Evolutionary conservation across 164 flowering plant species (phyloP), one percentile per base, ranked within the genome.

Genomic region (Houttuynia cordata): DNA sequence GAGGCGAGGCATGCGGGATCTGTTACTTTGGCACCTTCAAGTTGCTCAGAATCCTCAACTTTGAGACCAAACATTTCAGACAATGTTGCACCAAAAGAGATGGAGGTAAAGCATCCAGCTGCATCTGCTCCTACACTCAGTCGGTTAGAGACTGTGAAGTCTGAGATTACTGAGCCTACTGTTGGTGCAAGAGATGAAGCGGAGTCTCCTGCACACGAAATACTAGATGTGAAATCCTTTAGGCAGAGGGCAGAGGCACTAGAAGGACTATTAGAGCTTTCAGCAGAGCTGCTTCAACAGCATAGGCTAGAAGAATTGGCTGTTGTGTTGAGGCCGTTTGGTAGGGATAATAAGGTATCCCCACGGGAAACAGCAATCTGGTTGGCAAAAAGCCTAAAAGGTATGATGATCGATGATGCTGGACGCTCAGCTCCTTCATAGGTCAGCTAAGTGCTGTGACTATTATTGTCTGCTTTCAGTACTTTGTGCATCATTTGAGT

Each of bases 291-390:
- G 67, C 79, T 94, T 61, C 82, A 94, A 76, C 88, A 85, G 19
- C 80, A 79, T 53, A 73, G 96, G 71, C 59, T 94, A 65, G 97
- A 88, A 72, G 99, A 88, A 70, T 88, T 94, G 50, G 68, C 86
- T 0, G 82, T 90, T 62, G 95, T 94, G 30, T 74, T 94, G 74
- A 88, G 80, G 73, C 99, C 99, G 24, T 94, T 94, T 21, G 99
- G 99, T 51, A 91, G 79, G 77, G 90, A 82, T 67, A 41, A 41
- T 41, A 91, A 91, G 65, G 96, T 91, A 30, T 90, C 97, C 57
- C 95, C 97, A 58, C 83, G 99, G 70, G 99, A 93, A 75, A 93
- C 99, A 1, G 99, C 99, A 22, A 93, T 93, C 61, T 93, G 99
- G 99, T 69, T 93, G 73, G 97, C 99, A 0, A 93, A 80, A 74